A percentile compares a stretch with the other conserved stretches of the same genome.
Conservation (phyloP, 2,329 filamentous ascomycete species). For the Cladophialophora yegresii region DNA sequence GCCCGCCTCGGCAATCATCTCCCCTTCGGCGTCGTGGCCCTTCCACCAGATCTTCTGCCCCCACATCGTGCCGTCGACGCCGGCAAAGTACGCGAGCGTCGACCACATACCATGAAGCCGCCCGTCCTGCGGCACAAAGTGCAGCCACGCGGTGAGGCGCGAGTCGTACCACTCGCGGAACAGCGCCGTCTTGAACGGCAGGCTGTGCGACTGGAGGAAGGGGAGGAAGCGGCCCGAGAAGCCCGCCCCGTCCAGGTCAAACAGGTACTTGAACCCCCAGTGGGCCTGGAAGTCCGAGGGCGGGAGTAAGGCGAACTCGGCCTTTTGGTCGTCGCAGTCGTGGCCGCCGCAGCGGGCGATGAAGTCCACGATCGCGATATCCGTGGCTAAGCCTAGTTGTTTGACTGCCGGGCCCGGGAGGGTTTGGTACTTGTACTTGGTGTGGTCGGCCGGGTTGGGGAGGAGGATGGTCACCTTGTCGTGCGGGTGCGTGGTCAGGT, state of each 20-base stretch:
- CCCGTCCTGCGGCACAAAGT: slow-evolving; percentile 76
- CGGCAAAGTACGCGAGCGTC: slow-evolving; percentile 72
- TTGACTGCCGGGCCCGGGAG: slow-evolving; percentile 47
- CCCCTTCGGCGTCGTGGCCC: slow-evolving; percentile 56
- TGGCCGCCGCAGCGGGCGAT: slow-evolving; percentile 57
- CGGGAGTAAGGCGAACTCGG: slow-evolving; percentile 54
- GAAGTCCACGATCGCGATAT: slow-evolving; percentile 62
- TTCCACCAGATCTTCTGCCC: slow-evolving; percentile 53
- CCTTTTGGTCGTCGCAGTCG: slow-evolving; percentile 56
- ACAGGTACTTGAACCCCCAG: slow-evolving; percentile 68
- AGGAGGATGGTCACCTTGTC: slow-evolving; percentile 59
- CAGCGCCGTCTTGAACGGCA: slow-evolving; percentile 69
- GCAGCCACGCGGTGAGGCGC: slow-evolving; percentile 72
- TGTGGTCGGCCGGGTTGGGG: slow-evolving; percentile 42
- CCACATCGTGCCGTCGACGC: slow-evolving; percentile 50
- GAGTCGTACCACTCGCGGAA: slow-evolving; percentile 80
- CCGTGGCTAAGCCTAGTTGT: slow-evolving; percentile 57
- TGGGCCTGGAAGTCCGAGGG: slow-evolving; percentile 58
- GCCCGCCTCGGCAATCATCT: slow-evolving; percentile 67
- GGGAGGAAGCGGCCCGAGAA: slow-evolving; percentile 68
- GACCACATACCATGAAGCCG: slow-evolving; percentile 73
- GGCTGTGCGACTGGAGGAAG: slow-evolving; percentile 64
- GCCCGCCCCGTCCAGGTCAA: slow-evolving; percentile 69
- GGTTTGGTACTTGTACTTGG: slow-evolving; percentile 58
- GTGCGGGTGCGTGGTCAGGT: slow-evolving; percentile 50